Percentiles rank a stretch among this genome's conserved stretches.
phyloP scores from a whole-genome alignment of 2,329 filamentous ascomycete genomes.

The Neoscytalidium dimidiatum region DNA sequence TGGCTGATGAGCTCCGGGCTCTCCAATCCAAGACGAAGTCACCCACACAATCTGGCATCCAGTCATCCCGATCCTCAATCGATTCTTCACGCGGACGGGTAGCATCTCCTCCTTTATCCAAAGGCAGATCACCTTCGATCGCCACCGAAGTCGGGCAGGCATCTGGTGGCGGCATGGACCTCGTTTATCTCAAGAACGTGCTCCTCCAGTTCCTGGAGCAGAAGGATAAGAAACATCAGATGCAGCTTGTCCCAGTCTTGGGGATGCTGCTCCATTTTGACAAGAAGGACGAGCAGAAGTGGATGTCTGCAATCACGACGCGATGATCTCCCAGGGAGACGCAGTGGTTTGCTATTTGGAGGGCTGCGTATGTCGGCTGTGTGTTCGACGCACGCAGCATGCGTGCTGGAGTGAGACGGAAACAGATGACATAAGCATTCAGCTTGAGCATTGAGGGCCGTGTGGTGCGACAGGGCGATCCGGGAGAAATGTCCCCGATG shows the following conservation, averaged over 20 bases:
- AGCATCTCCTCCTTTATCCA: slow-evolving; percentile 48
- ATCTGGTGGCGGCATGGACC: slow-evolving; percentile 48
- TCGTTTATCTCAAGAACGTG: slow-evolving; percentile 77
- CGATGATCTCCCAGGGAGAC: neutral
- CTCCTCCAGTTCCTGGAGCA: slow-evolving; percentile 80
- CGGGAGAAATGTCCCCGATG: neutral
- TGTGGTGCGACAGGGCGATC: neutral
- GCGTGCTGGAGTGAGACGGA: neutral
- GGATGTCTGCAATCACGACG: slow-evolving; percentile 70
- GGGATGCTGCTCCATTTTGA: slow-evolving; percentile 77
- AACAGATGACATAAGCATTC: neutral
- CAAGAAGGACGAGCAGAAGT: slow-evolving; percentile 81
- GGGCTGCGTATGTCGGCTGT: neutral
- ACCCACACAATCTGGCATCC: slow-evolving; percentile 45
- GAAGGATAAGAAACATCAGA: slow-evolving; percentile 73
- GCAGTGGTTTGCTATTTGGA: neutral
- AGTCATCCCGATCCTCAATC: slow-evolving; percentile 60
- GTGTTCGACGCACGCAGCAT: neutral
- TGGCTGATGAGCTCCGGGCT: slow-evolving; percentile 60
- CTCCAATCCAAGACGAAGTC: slow-evolving; percentile 43
- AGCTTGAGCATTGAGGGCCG: neutral
- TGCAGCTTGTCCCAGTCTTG: slow-evolving; percentile 75
- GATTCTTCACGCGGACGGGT: slow-evolving; percentile 53
- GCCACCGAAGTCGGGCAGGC: slow-evolving; percentile 24
- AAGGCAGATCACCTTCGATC: slow-evolving; percentile 34